Base-by-base conservation (phyloP, 2,329 filamentous ascomycete species). In the Colletotrichum zoysiae region DNA sequence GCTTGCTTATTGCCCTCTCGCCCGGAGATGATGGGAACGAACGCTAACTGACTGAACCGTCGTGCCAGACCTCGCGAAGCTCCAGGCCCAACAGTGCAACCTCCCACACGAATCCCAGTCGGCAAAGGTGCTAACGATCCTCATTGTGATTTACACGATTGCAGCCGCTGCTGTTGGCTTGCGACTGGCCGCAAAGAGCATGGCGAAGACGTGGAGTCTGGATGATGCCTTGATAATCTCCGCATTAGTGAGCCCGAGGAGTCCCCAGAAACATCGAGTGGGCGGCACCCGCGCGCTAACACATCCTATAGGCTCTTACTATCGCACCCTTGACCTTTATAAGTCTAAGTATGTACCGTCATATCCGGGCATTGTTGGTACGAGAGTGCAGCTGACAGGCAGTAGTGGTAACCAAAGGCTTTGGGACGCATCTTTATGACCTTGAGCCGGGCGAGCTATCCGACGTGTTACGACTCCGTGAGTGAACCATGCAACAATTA, bases 361-460 rank as follows among this genome's bases (percentile, higher is more conserved):
- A n/a, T 8, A 46, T 1, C 7, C 8, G 3, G 3, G 12, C 11
- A 5, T n/a, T 9, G 48, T 23, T 20, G 1, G 1, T 5, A 2
- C 2, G 16, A 1, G 7, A 16, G 11, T 12, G 20, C 11, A 14
- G 23, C 61, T 66, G 18, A 73, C 20, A 23, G 2, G 26, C 7
- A 16, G 4, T 5, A 74, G 72, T 74, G 72, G 58, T 50, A 14
- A 38, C 38, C 4, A 48, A 66, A 5, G 72, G 72, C 1, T 74
- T 74, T 23, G 72, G 72, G 3, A 73, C 44, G n/a, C 72, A 74
- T 20, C 48, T 74, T 7, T 74, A 72, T 51, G 72, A 74, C n/a
- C 70, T 74, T 1, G n/a, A 60, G 40, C 46, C 70, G 9, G 72
- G 70, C 18, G 40, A 20, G 2, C n/a, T 74, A 14, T 48, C 65